A percentile compares a stretch with the other conserved stretches of the same genome.
Conservation (phyloP, 1,284 basidiomycete genomes). For the Macrocystidia cucumis region DNA sequence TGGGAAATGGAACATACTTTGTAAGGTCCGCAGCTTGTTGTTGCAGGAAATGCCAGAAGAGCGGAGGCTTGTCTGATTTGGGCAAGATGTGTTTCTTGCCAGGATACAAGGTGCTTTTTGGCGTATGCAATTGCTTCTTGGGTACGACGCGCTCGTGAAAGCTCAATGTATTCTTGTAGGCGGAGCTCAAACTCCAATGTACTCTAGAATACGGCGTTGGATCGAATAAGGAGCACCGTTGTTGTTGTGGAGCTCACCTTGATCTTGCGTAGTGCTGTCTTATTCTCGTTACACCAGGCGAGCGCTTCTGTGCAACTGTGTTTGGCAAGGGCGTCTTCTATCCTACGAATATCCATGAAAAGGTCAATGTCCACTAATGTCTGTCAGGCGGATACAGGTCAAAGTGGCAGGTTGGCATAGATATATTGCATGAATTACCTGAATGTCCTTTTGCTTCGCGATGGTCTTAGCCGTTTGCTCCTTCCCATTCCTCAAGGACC, state of each 20-base stretch:
- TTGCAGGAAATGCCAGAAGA: constrained; percentile 66
- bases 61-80: constrained; percentile 77
- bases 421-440: constrained; percentile 35
- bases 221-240: background rate
- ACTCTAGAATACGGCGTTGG: constrained; percentile 43
- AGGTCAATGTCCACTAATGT: constrained; percentile 86
- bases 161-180: constrained; percentile 94
- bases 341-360: constrained; percentile 81
- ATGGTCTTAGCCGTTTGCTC: constrained; percentile 63
- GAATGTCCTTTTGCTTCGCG: constrained; percentile 63
- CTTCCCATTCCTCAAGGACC: constrained; percentile 74
- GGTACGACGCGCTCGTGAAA: constrained; percentile 63
- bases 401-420: constrained; percentile 10
- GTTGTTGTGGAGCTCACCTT: constrained; percentile 38
- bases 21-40: constrained; percentile 63
- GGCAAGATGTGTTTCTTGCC: constrained; percentile 71
- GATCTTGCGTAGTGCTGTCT: constrained; percentile 83
- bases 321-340: constrained; percentile 71
- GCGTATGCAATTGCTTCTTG: constrained; percentile 82
- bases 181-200: constrained; percentile 94
- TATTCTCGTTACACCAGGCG: constrained; percentile 96
- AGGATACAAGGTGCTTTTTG: constrained; percentile 75
- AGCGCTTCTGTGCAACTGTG: constrained; percentile 86
- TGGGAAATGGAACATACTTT: constrained; percentile 34
- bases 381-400: constrained; percentile 40